These are phyloP conservation scores for Coleophoma eucalyptorum DNA, from an alignment of 2,329 filamentous ascomycete species.

Conservation along the genomic window DNA sequence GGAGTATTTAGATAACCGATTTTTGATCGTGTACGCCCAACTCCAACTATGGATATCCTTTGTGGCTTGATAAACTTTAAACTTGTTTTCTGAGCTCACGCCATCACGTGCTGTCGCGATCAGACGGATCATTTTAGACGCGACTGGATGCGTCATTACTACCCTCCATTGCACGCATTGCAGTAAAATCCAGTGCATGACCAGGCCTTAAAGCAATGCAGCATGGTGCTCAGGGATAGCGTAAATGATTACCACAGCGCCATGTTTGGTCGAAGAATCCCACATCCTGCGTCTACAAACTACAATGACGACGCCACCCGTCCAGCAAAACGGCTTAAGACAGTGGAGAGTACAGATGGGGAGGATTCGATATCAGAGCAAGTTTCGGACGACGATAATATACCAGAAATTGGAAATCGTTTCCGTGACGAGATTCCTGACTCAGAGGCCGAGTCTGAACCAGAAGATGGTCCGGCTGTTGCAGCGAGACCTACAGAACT, in stretches of 20 bases:
- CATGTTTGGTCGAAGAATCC: slow-evolving; percentile 19
- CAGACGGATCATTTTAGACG: too few relatives aligned
- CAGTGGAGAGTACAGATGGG: slow-evolving; percentile 17
- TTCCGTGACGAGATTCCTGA: slow-evolving; percentile 31
- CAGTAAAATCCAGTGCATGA: too few relatives aligned
- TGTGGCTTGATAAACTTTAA: too few relatives aligned
- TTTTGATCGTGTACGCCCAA: too few relatives aligned
- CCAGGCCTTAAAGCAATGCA: not conserved
- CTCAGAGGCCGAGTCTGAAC: slow-evolving; percentile 27
- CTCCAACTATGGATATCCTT: too few relatives aligned
- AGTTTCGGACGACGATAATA: slow-evolving; percentile 19
- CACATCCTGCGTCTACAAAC: slow-evolving; percentile 19
- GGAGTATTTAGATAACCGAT: too few relatives aligned
- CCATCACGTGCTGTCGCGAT: too few relatives aligned
- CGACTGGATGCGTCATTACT: too few relatives aligned
- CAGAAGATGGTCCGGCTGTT: slow-evolving; percentile 25
- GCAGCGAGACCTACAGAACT: slow-evolving; percentile 56
- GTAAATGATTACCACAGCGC: slow-evolving; percentile 11
- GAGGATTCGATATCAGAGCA: slow-evolving; percentile 13
- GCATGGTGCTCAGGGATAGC: slow-evolving; percentile 16
- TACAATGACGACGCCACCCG: slow-evolving; percentile 17
- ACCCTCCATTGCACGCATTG: too few relatives aligned
- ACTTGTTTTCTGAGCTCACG: too few relatives aligned
- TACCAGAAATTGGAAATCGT: slow-evolving; percentile 4
- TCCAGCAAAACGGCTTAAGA: slow-evolving; percentile 24